phyloP scores from a whole-genome alignment of 176 grass and related monocot genomes.

The Musa acuminata region DNA sequence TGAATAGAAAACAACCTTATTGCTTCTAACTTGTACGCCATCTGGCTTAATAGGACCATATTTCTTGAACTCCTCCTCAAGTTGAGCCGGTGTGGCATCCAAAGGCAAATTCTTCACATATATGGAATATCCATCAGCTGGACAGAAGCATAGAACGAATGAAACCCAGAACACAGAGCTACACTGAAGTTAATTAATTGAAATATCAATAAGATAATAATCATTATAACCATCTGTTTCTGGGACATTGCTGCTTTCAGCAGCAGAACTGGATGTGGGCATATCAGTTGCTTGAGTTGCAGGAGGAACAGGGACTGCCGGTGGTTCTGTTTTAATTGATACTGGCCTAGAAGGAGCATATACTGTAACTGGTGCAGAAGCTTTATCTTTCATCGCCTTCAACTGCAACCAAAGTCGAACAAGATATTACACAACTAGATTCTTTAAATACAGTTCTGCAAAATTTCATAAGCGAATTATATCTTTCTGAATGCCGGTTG shows the following conservation, averaged over 20 bases:
- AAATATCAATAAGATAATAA: not conserved
- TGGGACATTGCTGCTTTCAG: constrained; percentile 58
- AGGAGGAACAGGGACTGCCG: constrained; percentile 25
- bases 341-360: constrained; percentile 32
- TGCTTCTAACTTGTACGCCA: constrained; percentile 97
- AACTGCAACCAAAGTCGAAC: constrained; percentile 39
- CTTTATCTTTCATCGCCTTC: constrained; percentile 66
- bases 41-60: constrained; percentile 64
- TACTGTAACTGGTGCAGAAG: not conserved
- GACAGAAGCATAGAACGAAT: constrained; percentile 7
- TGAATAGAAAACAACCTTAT: constrained; percentile 44
- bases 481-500: not conserved
- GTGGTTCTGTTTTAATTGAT: constrained; percentile 44
- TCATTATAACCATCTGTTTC: constrained; percentile 60
- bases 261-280: constrained; percentile 42
- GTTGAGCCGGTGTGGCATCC: constrained; percentile 53
- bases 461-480: not conserved
- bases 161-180: not conserved
- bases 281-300: constrained; percentile 36
- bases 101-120: constrained; percentile 70
- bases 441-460: not conserved
- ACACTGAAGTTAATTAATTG: not conserved
- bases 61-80: constrained; percentile 79
- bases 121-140: constrained; percentile 69
- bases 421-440: constrained; percentile 15